Percentiles rank a stretch among this genome's conserved stretches.
These are phyloP conservation scores for Nakaseomyces nivariensis DNA, from an alignment of 1,139 yeast genomes.

Conservation along the genomic window DNA sequence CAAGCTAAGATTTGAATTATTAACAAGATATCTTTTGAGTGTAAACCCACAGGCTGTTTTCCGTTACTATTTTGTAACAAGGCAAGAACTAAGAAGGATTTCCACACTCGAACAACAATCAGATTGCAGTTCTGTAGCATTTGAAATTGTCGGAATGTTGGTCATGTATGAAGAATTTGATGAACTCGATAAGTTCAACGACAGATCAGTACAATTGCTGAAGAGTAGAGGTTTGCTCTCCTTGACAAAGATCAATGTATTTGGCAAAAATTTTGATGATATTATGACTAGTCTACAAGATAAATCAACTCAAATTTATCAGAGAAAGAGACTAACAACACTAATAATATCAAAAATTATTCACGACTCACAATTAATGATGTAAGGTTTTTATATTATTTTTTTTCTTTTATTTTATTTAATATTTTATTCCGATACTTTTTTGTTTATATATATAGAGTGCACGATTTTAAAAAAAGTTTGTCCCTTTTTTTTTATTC, in stretches of 20 bases:
- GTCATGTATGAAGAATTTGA: slow-evolving; percentile 27
- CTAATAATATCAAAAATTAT: slow-evolving; percentile 21
- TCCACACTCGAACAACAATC: slow-evolving; percentile 24
- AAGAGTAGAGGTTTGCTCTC: slow-evolving; percentile 28
- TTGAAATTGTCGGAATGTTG: slow-evolving; percentile 28
- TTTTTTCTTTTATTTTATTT: not conserved
- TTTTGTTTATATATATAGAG: too few relatives aligned
- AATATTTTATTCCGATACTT: not conserved
- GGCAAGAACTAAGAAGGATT: slow-evolving; percentile 34
- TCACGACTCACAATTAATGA: slow-evolving; percentile 25
- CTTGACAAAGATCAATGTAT: slow-evolving; percentile 22
- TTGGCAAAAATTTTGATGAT: slow-evolving; percentile 12
- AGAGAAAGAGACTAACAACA: slow-evolving; percentile 20
- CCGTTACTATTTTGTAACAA: slow-evolving; percentile 38
- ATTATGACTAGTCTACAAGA: slow-evolving; percentile 11
- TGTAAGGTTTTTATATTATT: not conserved
- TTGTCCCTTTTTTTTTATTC: too few relatives aligned
- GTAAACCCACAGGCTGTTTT: slow-evolving; percentile 33
- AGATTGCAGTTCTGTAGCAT: slow-evolving; percentile 24
- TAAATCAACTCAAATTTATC: slow-evolving; percentile 15
- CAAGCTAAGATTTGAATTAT: slow-evolving; percentile 43
- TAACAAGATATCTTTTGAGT: slow-evolving; percentile 38
- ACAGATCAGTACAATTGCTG: slow-evolving; percentile 21
- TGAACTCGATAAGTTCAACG: slow-evolving; percentile 14
- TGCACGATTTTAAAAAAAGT: too few relatives aligned